Evolutionary conservation across 768 basidiomycete genomes (phyloP).

Genomic region (Leccinum pellstonianum): DNA sequence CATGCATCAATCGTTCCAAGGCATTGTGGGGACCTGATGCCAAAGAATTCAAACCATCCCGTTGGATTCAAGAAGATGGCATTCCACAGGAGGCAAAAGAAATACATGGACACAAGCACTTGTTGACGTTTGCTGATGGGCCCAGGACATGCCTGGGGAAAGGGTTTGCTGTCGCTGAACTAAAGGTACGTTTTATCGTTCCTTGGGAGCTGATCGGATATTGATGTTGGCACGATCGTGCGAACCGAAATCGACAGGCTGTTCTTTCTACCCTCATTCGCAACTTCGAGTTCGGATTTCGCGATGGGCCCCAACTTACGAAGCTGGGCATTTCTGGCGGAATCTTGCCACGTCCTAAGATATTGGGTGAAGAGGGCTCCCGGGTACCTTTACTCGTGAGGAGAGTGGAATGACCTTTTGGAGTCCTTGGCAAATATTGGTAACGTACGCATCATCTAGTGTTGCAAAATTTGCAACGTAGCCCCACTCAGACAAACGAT

Average conservation of each 20-base stretch:
- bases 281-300: conserved; percentile 34
- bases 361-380: conserved; percentile 19
- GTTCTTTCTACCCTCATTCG: conserved; percentile 32
- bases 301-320: conserved; percentile 38
- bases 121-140: conserved; percentile 31
- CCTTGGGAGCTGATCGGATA: too few relatives aligned
- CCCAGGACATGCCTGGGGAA: conserved; percentile 31
- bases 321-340: conserved; percentile 23
- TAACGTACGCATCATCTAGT: too few relatives aligned
- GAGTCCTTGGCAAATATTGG: too few relatives aligned
- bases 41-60: conserved; percentile 56
- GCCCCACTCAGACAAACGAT: too few relatives aligned
- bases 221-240: neutral
- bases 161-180: conserved; percentile 27
- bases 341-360: conserved; percentile 37
- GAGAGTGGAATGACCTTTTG: too few relatives aligned
- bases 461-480: too few relatives aligned
- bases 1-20: conserved; percentile 48
- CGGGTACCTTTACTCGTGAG: conserved; percentile 12
- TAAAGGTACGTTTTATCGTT: conserved; percentile 20
- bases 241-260: neutral
- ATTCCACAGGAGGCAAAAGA: conserved; percentile 34
- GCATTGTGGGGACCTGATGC: conserved; percentile 62
- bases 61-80: conserved; percentile 50
- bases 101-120: conserved; percentile 27